Conservation (phyloP, 1,139 yeast genomes). For the Debaryomyces robertsiae region DNA sequence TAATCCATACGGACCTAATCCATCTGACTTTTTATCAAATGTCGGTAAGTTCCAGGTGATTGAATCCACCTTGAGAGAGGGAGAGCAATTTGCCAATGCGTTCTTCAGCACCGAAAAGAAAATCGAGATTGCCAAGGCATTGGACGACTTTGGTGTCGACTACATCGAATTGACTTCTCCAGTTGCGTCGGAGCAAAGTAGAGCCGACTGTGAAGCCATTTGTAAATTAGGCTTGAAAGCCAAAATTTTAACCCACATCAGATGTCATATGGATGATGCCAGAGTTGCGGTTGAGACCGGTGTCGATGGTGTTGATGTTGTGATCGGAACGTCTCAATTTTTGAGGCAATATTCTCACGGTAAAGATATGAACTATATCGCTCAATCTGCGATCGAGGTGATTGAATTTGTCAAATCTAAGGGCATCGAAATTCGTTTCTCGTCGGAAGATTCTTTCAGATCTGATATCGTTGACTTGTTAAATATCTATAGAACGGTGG, state of each 20-base stretch:
- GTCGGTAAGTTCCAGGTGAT: conserved; percentile 88
- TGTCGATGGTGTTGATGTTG: conserved; percentile 98
- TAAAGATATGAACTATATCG: conserved; percentile 98
- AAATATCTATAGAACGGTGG: conserved; percentile 95
- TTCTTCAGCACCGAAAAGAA: conserved; percentile 94
- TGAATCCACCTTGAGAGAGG: conserved; percentile 96
- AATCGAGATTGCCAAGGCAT: conserved; percentile 95
- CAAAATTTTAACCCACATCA: conserved; percentile 86
- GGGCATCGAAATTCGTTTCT: conserved; percentile 95
- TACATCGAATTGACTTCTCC: conserved; percentile 97
- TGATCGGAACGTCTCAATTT: conserved; percentile 96
- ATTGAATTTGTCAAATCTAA: conserved; percentile 96
- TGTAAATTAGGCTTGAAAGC: conserved; percentile 96
- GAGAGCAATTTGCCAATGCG: conserved; percentile 98
- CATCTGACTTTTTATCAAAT: conserved; percentile 87
- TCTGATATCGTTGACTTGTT: conserved; percentile 93
- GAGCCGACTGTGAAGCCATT: conserved; percentile 94
- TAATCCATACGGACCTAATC: conserved; percentile 96
- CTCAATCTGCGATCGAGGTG: conserved; percentile 94
- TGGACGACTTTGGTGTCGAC: conserved; percentile 97
- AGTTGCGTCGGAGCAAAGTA: conserved; percentile 93
- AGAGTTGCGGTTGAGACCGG: conserved; percentile 96
- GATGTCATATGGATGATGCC: conserved; percentile 99
- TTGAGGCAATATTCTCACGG: conserved; percentile 95
- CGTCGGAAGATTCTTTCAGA: conserved; percentile 97